A percentile compares a stretch with the other conserved stretches of the same genome.
These are phyloP conservation scores for Trypanosoma melophagium DNA, from an alignment of 208 protist species.

Conservation along the genomic window DNA sequence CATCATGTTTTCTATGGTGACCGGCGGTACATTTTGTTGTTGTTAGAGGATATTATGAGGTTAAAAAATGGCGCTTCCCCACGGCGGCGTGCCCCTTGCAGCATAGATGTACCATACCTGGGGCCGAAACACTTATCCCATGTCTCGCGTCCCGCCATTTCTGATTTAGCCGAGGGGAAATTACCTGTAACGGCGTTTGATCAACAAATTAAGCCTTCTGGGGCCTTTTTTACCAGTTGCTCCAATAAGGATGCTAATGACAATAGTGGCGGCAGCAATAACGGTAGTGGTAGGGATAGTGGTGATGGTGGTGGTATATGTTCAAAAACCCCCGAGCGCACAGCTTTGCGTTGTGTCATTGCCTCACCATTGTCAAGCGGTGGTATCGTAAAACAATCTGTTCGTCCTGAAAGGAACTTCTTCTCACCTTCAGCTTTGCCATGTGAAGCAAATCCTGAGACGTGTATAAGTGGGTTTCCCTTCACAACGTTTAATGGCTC, in stretches of 20 bases:
- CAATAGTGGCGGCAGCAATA: no score
- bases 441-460: not conserved
- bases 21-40: constrained; percentile 38
- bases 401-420: not conserved
- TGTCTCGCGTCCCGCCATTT: not conserved
- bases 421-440: not conserved
- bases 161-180: not conserved
- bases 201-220: not conserved
- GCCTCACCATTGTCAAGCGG: constrained; percentile 15
- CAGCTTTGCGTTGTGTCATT: constrained; percentile 19
- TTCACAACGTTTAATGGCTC: constrained; percentile 5
- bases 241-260: no score
- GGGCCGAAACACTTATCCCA: not conserved
- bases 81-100: constrained; percentile 5
- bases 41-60: constrained; percentile 43
- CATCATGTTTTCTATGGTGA: constrained; percentile 45
- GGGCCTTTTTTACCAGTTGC: no score
- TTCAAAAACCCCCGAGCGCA: not conserved
- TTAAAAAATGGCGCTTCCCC: constrained; percentile 16
- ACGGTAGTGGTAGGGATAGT: no score
- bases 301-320: no score
- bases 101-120: constrained; percentile 11
- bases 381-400: not conserved
- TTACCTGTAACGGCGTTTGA: not conserved
- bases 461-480: not conserved